Evolutionary conservation across 148 eudicot genomes (phyloP), one percentile per base, ranked within the genome.

Genomic region (Amaranthus palmeri): DNA sequence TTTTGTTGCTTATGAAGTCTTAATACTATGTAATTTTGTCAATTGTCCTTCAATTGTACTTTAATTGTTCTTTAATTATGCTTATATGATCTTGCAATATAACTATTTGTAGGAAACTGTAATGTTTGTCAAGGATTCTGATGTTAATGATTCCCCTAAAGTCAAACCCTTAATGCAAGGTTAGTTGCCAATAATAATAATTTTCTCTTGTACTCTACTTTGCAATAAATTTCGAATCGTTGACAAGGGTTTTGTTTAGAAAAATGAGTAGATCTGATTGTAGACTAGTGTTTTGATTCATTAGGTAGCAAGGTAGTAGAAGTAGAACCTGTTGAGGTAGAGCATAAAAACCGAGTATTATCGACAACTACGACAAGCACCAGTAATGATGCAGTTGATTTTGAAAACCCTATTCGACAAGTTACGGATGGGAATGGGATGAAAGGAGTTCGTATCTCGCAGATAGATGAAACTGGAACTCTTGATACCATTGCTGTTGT

Each of bases 81-180:
- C 36, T 25, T 25, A 25, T 25, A 25, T 25, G 36, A 55, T 7
- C 47, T 36, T 63, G 15, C 44, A 52, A 14, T 17, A 73, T 17
- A 14, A 49, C 72, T 17, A 1, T 36, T 68, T 47, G 17, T 71
- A 93, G 96, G 98, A 91, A 75, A 82, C 76, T 63, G 52, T 78
- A 3, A 46, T 74, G 54, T 50, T 74, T 63, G 75, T 88, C n/a
- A 86, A 85, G 63, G 92, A 81, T 62, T 67, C 73, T 36, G 55
- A 60, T 41, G 67, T 52, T 42, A 76, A 79, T 54, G 80, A 73
- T 68, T 72, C 83, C 51, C 87, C 69, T 61, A 74, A 69, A 69
- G 79, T 79, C 14, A 85, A 91, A 80, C 87, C 81, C 62, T 82
- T 86, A 3, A 75, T 74, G 72, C 81, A 89, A 87, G 92, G 95